Conservation (phyloP, 1,284 basidiomycete genomes). For the Malassezia cuniculi region DNA sequence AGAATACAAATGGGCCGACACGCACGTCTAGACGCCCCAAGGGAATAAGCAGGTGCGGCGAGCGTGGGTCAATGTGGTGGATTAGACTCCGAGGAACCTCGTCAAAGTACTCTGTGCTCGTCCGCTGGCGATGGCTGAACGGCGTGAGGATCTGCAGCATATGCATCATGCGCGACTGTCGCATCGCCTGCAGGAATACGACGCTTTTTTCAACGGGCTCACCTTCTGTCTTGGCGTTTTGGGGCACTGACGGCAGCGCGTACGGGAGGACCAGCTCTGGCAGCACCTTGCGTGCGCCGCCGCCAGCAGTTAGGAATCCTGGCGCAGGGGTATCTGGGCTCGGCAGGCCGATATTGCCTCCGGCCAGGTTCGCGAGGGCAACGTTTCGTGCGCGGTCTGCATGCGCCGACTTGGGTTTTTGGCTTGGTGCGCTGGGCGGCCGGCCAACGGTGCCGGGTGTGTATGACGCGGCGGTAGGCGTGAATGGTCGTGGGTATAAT, state of each 20-base stretch:
- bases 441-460: constrained; percentile 20
- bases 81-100: constrained; percentile 24
- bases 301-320: constrained; percentile 22
- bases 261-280: constrained; percentile 32
- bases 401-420: constrained; percentile 5
- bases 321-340: constrained; percentile 7
- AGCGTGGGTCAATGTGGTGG: constrained; percentile 27
- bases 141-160: constrained; percentile 36
- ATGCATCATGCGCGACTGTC: constrained; percentile 40
- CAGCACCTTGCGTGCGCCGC: constrained; percentile 24
- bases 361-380: constrained; percentile 10
- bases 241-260: constrained; percentile 15
- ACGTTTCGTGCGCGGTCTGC: constrained; percentile 9
- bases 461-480: too few relatives aligned
- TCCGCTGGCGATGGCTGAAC: constrained; percentile 27
- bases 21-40: constrained; percentile 34
- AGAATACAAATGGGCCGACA: constrained; percentile 33
- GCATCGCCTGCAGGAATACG: constrained; percentile 34
- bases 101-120: constrained; percentile 27
- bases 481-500: too few relatives aligned
- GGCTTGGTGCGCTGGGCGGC: neutral
- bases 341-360: constrained; percentile 25
- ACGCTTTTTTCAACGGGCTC: constrained; percentile 9
- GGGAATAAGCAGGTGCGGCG: constrained; percentile 27
- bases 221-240: neutral